Conservation (phyloP, 108 stramenopile genomes). For the Pseudonitzschia multiseries region DNA sequence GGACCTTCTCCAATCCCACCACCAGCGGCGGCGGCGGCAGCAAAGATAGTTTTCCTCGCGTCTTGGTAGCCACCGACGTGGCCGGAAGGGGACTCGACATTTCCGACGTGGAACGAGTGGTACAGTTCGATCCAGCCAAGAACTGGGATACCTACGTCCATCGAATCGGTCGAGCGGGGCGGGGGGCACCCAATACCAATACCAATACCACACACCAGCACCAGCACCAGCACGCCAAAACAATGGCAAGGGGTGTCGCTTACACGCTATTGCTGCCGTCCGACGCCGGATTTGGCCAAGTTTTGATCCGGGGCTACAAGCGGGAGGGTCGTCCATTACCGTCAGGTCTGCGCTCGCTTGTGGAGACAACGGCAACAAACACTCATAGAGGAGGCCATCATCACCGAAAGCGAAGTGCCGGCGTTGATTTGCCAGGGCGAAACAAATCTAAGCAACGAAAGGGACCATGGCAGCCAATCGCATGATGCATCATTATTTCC, state of each 20-base stretch:
- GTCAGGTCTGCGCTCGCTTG: conserved; percentile 46
- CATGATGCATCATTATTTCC: no score
- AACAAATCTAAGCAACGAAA: conserved; percentile 1
- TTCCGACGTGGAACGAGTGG: conserved; percentile 85
- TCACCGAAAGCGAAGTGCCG: neutral
- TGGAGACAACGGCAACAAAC: neutral
- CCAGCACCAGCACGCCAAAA: conserved; percentile 48
- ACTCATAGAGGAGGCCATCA: neutral
- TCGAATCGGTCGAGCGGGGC: conserved; percentile 95
- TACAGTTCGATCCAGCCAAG: conserved; percentile 93
- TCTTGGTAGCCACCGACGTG: conserved; percentile 97
- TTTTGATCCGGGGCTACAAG: conserved; percentile 62
- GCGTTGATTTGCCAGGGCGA: neutral
- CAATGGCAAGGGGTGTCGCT: conserved; percentile 65
- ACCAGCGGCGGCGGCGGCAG: conserved; percentile 4
- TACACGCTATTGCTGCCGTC: conserved; percentile 75
- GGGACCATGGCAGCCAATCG: neutral
- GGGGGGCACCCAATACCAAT: conserved; percentile 55
- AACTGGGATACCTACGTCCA: conserved; percentile 94
- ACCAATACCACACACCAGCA: no score
- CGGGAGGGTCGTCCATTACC: conserved; percentile 65
- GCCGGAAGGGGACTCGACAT: conserved; percentile 98
- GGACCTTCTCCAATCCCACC: conserved; percentile 76
- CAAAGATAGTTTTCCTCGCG: conserved; percentile 18
- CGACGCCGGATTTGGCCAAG: conserved; percentile 73